A percentile compares a stretch with the other conserved stretches of the same genome.
Evolutionary conservation across 2,329 filamentous ascomycete species (phyloP).

Genomic region (Monascus ruber): DNA sequence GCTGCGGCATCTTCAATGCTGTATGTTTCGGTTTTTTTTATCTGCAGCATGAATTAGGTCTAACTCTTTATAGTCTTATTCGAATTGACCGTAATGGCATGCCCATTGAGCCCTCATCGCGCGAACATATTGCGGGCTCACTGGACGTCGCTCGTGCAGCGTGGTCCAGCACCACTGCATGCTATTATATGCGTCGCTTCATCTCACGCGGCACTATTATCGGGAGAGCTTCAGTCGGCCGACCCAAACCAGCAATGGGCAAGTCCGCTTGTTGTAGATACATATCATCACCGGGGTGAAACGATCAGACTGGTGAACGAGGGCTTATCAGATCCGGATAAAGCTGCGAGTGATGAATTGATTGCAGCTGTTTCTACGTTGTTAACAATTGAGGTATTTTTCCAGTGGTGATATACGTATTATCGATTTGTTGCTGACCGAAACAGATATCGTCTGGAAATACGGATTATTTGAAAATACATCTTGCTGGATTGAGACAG

Average conservation of each 20-base stretch:
- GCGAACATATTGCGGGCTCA: slow-evolving; percentile 23
- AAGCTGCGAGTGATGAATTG: slow-evolving; percentile 28
- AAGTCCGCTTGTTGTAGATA: slow-evolving; percentile 24
- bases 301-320: slow-evolving; percentile 29
- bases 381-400: slow-evolving; percentile 28
- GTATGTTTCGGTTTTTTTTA: slow-evolving; percentile 12
- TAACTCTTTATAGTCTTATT: slow-evolving; percentile 17
- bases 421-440: slow-evolving; percentile 3
- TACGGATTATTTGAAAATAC: slow-evolving; percentile 28
- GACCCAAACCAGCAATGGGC: slow-evolving; percentile 19
- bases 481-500: slow-evolving; percentile 27
- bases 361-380: slow-evolving; percentile 29
- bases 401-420: not conserved
- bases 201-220: slow-evolving; percentile 23
- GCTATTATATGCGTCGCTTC: slow-evolving; percentile 27
- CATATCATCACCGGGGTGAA: slow-evolving; percentile 27
- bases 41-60: too few species aligned
- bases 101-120: slow-evolving; percentile 24
- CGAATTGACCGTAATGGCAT: slow-evolving; percentile 24
- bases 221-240: slow-evolving; percentile 22
- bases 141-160: slow-evolving; percentile 24
- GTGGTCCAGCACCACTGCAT: slow-evolving; percentile 25
- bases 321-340: slow-evolving; percentile 24
- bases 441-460: slow-evolving; percentile 27
- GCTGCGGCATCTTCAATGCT: slow-evolving; percentile 25